Base-by-base conservation (phyloP, 208 protist genomes). In the Crithidia expoeki region DNA sequence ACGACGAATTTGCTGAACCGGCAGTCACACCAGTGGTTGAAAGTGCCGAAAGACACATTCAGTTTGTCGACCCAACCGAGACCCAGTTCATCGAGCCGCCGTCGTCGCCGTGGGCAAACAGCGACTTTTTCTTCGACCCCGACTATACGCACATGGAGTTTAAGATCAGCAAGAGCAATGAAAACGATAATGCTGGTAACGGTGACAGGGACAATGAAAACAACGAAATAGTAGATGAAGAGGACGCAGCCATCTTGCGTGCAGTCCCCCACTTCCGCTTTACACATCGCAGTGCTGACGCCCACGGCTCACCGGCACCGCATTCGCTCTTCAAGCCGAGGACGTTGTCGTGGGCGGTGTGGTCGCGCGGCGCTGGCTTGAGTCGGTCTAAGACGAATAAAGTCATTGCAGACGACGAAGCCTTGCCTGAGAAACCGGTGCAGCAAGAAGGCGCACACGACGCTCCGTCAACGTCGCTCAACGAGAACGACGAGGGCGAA, bases 61-160 rank as follows among this genome's bases (percentile, higher is more conserved):
- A 19, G 4, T 68, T 75, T 50, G 61, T 61, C 9, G 23, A 51
- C 30, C 44, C 51, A 0, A 21, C 28, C 14, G 42, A n/a, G 44
- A 63, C 60, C 23, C 51, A 56, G 30, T 56, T 75, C 28, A 38
- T 27, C 23, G 71, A 76, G 19, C 44, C 63, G 25, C 71, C 46
- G 38, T 32, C 71, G 46, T 60, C 62, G 55, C 52, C 53, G 71
- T 76, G 71, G 71, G 46, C 55, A 17, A 46, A 47, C 33, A 10
- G 25, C 16, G 71, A 68, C 40, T 69, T 52, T 47, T 68, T 76
- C 61, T 75, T 38, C 47, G 34, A 56, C 3, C 62, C 71, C 1
- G 55, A 76, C 55, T 76, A 70, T 32, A 44, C 71, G 2, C 28
- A 55, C 55, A 76, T 76, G 71, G 62, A 76, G 47, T 76, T 69